Evolutionary conservation across 139 green algal species (phyloP), one percentile per base, ranked within the genome.

Genomic region (Coelastrella sp.): DNA sequence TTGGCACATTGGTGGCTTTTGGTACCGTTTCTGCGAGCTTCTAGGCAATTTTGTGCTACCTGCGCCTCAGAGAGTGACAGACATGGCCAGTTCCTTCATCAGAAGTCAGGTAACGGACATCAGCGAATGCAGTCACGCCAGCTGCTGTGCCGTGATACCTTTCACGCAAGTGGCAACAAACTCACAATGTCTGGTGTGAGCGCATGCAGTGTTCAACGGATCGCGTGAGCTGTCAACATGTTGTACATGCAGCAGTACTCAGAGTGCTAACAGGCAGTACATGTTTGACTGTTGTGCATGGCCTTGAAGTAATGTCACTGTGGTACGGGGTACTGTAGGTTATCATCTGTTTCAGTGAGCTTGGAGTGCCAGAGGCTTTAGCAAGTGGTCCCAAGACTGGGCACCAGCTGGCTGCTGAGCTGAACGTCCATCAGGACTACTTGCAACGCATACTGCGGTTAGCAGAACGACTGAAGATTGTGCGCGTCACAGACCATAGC

Each of bases 11-110:
- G 87, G 87, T 7, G 87, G 78, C n/a, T 73, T 86, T 7, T 86
- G 66, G 87, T 91, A 87, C 20, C 27, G 87, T 17, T 5, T 91
- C 6, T 15, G 8, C 10, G 87, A 91, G 78, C 79, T 91, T 14
- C 78, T 91, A 6, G 87, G 87, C 78, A 91, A 91, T 66, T 87
- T 87, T 63, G 78, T 91, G 49, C 65, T 91, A 24, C 87, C 87
- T 27, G 87, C 87, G 56, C 87, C 87, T 15, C 87, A 91, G 78
- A 27, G 87, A 9, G 87, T 87, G 7, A 66, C 20, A 20, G 87
- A 91, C 78, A 57, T 91, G 78, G 79, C 87, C 8, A 80, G 19
- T 11, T 20, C 35, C 6, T 82, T 66, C 78, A 76, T 87, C 65
- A 65, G 66, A 49, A 87, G 78, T 35, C 87, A 91, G 87, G 87